A percentile compares a stretch with the other conserved stretches of the same genome.
These are phyloP conservation scores for Neobulgaria alba DNA, from an alignment of 2,329 filamentous ascomycete genomes.

Conservation along the genomic window DNA sequence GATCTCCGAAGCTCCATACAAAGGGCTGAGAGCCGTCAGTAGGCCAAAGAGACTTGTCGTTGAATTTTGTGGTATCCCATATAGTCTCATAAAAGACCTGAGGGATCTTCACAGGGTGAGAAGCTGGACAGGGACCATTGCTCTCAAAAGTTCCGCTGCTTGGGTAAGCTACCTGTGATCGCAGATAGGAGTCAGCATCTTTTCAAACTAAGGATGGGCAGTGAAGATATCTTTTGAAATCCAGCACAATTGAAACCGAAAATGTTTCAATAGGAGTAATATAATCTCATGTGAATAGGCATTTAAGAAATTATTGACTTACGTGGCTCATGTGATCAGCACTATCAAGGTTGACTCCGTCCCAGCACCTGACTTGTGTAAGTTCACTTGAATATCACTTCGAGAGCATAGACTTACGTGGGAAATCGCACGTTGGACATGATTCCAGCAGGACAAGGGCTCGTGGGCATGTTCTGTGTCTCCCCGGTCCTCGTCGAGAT, in stretches of 20 bases:
- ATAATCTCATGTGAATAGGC: too few relatives aligned
- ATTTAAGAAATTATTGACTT: too few relatives aligned
- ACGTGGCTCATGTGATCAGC: slow-evolving; percentile 10
- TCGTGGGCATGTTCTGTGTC: slow-evolving; percentile 8
- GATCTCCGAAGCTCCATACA: slow-evolving; percentile 7
- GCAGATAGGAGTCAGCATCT: too few relatives aligned
- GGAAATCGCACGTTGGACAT: slow-evolving; percentile 29
- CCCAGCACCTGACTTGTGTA: slow-evolving; percentile 15
- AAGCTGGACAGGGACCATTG: slow-evolving; percentile 5
- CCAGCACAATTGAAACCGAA: too few relatives aligned
- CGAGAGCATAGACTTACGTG: slow-evolving; percentile 7
- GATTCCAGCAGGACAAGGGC: slow-evolving; percentile 26
- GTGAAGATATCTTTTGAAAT: too few relatives aligned
- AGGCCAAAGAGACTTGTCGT: slow-evolving; percentile 9
- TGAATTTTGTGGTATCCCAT: slow-evolving; percentile 8
- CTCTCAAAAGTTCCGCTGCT: slow-evolving; percentile 4
- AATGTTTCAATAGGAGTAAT: too few relatives aligned
- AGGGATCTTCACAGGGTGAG: slow-evolving; percentile 4
- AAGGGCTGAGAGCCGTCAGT: slow-evolving; percentile 3
- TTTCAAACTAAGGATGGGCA: too few relatives aligned
- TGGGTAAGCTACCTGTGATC: too few relatives aligned
- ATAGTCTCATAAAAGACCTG: slow-evolving; percentile 6
- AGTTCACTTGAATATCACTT: background rate
- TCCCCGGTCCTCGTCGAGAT: slow-evolving; percentile 3
- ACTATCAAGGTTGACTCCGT: slow-evolving; percentile 11